phyloP scores from a whole-genome alignment of 352 stramenopile genomes.

The Phytophthora sojae region DNA sequence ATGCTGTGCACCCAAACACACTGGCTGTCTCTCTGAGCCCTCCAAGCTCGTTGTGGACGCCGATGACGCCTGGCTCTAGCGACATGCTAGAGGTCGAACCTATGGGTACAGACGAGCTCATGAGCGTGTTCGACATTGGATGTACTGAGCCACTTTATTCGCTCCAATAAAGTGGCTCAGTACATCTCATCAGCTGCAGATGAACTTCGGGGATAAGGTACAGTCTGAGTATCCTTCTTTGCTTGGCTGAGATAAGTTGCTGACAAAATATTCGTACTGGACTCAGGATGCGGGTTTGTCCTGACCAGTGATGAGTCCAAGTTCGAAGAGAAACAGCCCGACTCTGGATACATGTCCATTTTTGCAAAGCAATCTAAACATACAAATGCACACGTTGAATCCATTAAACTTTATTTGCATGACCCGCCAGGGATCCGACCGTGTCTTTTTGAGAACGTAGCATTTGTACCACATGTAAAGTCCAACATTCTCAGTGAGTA shows the following conservation, averaged over 20 bases:
- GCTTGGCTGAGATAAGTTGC: background rate
- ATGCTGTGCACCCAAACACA: too few relatives aligned
- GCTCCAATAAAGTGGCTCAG: too few relatives aligned
- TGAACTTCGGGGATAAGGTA: background rate
- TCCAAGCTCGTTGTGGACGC: too few relatives aligned
- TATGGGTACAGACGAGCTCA: background rate
- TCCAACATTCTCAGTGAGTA: constrained; percentile 26
- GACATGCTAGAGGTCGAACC: too few relatives aligned
- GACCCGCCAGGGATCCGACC: background rate
- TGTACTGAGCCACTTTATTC: background rate
- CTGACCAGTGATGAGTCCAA: constrained; percentile 6
- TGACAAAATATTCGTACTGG: constrained; percentile 11
- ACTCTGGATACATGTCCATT: constrained; percentile 16
- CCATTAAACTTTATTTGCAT: constrained; percentile 15
- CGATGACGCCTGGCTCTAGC: too few relatives aligned
- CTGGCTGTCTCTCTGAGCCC: too few relatives aligned
- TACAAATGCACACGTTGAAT: constrained; percentile 3
- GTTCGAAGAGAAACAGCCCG: background rate
- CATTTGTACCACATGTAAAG: constrained; percentile 12
- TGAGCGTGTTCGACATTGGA: background rate
- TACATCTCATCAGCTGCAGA: background rate
- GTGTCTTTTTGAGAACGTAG: constrained; percentile 16
- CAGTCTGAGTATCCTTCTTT: background rate
- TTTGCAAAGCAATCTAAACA: constrained; percentile 16
- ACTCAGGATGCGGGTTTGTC: constrained; percentile 13